Conservation (phyloP, 2,329 filamentous ascomycete species). For the Aspergillus latus region DNA sequence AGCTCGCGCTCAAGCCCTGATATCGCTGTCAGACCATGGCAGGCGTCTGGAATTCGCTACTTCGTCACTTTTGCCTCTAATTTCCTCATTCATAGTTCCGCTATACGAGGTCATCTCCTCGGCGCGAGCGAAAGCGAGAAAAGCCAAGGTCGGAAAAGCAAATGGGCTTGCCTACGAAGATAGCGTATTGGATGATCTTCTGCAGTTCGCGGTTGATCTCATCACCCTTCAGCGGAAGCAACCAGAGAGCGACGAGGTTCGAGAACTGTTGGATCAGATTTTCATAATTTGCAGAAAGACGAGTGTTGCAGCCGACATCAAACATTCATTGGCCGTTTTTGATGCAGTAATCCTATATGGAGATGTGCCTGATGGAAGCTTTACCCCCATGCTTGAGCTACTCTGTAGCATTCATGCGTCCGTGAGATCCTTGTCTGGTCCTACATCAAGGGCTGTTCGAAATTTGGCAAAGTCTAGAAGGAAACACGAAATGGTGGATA, state of each 20-base stretch:
- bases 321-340: conserved; percentile 43
- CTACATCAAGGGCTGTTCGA: conserved; percentile 45
- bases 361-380: conserved; percentile 41
- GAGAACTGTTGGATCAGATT: conserved; percentile 38
- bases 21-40: conserved; percentile 44
- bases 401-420: conserved; percentile 47
- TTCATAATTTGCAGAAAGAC: conserved; percentile 44
- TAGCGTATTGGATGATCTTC: conserved; percentile 36
- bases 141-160: conserved; percentile 33
- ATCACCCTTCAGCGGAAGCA: conserved; percentile 44
- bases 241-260: conserved; percentile 37
- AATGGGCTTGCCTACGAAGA: conserved; percentile 37
- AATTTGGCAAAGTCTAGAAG: conserved; percentile 42
- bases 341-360: conserved; percentile 44
- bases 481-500: conserved; percentile 41
- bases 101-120: conserved; percentile 41
- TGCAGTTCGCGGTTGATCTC: conserved; percentile 45
- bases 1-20: conserved; percentile 40
- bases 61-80: conserved; percentile 40
- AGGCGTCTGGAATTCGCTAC: conserved; percentile 43
- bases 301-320: conserved; percentile 43
- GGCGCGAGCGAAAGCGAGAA: conserved; percentile 39
- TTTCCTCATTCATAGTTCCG: conserved; percentile 41
- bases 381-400: conserved; percentile 41
- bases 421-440: conserved; percentile 44